Evolutionary conservation across 2,329 filamentous ascomycete genomes (phyloP), one percentile per base, ranked within the genome.

Genomic region (Tolypocladium ovalisporum): DNA sequence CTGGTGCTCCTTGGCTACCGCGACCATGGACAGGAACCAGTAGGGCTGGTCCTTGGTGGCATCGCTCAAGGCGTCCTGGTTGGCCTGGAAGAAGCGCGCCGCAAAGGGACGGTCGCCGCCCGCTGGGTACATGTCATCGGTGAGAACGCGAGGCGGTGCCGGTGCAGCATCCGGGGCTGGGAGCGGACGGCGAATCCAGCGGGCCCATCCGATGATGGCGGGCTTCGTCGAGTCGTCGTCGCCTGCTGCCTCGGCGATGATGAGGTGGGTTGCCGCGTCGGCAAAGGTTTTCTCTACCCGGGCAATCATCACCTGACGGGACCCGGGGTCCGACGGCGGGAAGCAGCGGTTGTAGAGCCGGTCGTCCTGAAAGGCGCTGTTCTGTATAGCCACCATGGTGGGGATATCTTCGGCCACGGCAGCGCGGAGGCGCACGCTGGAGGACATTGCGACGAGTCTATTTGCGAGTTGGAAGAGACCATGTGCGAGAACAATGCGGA

Each of bases 41-140:
- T 65, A 61, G 7, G 57, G 60, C 0, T 62, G 62, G 3, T 59
- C 63, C 9, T 59, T 64, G 58, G 73, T 65, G 42, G 70, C 52
- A 13, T 63, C 57, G 8, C 39, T 47, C 22, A 61, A 59, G 2
- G 61, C 65, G 37, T 66, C 62, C 42, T 57, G 58, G 27, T 68
- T 70, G 6, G 60, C 61, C 56, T 68, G 67, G 55, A 79, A 79
- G 66, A 79, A 79, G 8, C 64, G 54, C 12, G 68, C 65, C 0
- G 73, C 76, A 13, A 75, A 62, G 34, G 62, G 62, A 52, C 64
- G 69, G 29, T 70, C 63, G 15, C 66, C 64, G 4, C 57, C 54
- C 12, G 62, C 55, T 8, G 67, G 65, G 52, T 64, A 70, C 17
- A 66, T 47, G 47, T 59, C 59, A 2, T 64, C 53, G 2, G 62